A percentile compares a stretch with the other conserved stretches of the same genome.
Evolutionary conservation across 345 rosid species (phyloP).

Genomic region (Reutealis trisperma): DNA sequence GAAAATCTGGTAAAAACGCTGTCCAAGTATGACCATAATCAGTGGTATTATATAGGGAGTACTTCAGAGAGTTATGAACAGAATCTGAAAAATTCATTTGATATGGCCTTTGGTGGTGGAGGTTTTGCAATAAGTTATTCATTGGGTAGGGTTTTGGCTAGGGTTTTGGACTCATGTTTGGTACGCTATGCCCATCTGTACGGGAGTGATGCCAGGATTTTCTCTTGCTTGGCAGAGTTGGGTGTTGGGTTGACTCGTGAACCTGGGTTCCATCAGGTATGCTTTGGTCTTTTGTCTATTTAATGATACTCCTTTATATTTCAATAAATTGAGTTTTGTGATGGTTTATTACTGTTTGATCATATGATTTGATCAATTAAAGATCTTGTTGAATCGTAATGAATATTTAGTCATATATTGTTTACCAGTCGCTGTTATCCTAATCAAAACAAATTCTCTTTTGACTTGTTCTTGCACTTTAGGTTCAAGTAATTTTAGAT

Average conservation of each 20-base stretch:
- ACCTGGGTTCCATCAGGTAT: constrained; percentile 96
- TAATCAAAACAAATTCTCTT: neutral
- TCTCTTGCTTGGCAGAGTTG: constrained; percentile 83
- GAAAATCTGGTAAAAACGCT: constrained; percentile 73
- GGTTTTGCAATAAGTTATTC: constrained; percentile 79
- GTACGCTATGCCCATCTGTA: constrained; percentile 74
- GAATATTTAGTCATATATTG: too few species aligned
- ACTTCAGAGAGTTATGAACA: constrained; percentile 83
- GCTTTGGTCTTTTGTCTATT: neutral
- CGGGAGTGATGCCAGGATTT: constrained; percentile 81
- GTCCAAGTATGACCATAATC: constrained; percentile 71
- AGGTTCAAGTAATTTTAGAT: too few species aligned
- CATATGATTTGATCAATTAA: too few species aligned
- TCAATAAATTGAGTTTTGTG: neutral
- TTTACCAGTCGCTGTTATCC: neutral
- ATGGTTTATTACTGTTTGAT: too few species aligned
- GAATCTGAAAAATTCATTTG: constrained; percentile 71
- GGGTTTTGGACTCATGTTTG: constrained; percentile 80
- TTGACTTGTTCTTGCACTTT: neutral
- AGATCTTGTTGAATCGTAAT: too few species aligned
- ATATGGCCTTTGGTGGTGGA: constrained; percentile 96
- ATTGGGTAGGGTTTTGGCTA: constrained; percentile 56
- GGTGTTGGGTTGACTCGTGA: constrained; percentile 84
- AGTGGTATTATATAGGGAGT: constrained; percentile 77
- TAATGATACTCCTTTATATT: neutral